These are phyloP conservation scores for Tuber melanosporum DNA, from an alignment of 495 filamentous ascomycete species.

Conservation along the genomic window DNA sequence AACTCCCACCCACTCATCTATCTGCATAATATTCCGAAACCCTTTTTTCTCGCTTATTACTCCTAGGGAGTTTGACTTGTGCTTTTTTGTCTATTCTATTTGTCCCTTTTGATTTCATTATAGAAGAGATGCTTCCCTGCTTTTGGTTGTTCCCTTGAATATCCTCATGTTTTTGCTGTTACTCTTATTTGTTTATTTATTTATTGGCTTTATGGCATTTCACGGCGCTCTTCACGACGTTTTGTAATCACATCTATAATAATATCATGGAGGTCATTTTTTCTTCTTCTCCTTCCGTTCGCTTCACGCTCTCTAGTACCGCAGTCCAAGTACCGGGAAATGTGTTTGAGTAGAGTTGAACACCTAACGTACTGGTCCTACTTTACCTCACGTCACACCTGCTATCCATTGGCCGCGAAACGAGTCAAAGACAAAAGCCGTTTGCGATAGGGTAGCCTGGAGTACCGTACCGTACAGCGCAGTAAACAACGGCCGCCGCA, in stretches of 20 bases:
- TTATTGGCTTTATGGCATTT: not conserved
- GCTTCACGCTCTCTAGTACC: not conserved
- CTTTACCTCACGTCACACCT: not conserved
- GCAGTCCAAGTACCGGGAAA: not conserved
- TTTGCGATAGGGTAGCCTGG: not conserved
- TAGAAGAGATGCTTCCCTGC: not conserved
- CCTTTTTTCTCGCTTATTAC: not conserved
- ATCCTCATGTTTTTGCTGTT: not conserved
- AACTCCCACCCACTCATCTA: not conserved
- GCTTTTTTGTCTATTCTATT: not conserved
- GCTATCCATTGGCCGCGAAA: not conserved
- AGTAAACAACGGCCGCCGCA: not conserved
- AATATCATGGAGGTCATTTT: not conserved
- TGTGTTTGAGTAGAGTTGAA: not conserved
- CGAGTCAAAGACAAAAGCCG: not conserved
- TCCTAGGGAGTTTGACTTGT: not conserved
- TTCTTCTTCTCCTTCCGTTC: not conserved
- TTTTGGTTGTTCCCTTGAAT: not conserved
- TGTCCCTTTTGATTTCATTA: not conserved
- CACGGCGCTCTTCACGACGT: not conserved
- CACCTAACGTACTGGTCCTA: not conserved
- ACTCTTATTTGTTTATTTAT: not conserved
- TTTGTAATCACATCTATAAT: not conserved
- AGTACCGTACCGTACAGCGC: not conserved
- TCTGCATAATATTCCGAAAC: not conserved